Evolutionary conservation across 108 stramenopile species (phyloP), one percentile per base, ranked within the genome.

Genomic region (Nitzschia sp.): DNA sequence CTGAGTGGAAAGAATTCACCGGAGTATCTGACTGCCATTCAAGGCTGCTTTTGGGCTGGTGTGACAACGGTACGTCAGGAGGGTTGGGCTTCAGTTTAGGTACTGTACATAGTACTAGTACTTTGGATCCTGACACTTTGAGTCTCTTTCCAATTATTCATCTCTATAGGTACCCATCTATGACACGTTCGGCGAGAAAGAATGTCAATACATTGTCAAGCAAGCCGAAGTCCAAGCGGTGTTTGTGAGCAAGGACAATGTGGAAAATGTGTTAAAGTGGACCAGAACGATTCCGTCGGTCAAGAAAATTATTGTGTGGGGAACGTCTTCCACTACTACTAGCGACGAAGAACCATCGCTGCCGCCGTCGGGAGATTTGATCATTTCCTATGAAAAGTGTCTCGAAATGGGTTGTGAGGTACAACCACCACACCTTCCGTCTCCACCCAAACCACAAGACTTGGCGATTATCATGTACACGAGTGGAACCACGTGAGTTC

Each of bases 401-500:
- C 48, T 50, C 17, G 48, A 50, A 50, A 21, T n/a, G 19, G 19
- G 21, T 50, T 11, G 5, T 16, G 48, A 50, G 21, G 48, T n/a
- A 4, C 38, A 9, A 13, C 11, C 6, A 41, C 48, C 48, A n/a
- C 9, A 4, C 21, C 9, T 50, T 4, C 17, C 48, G 4, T 11
- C 48, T 41, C 59, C 59, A 9, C 59, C 59, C 36, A 61, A 35
- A 26, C 59, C 59, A 6, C 13, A 36, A n/a, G 50, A 50, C 23
- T 22, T 53, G 17, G 64, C 64, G 3, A 21, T 66, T 31, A 53
- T 66, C 50, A 66, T 66, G 64, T 66, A 66, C n/a, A 66, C 58
- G 38, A 69, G 66, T 58, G 91, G 91, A 23, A 73, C 66, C n/a
- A 82, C 79, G 48, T 50, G 21, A 50, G 48, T 50, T 5, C n/a